Percentiles rank a stretch among this genome's conserved stretches.
Evolutionary conservation across 1,284 basidiomycete genomes (phyloP).

Genomic region (Austroboletus olivaceoglutinosus): DNA sequence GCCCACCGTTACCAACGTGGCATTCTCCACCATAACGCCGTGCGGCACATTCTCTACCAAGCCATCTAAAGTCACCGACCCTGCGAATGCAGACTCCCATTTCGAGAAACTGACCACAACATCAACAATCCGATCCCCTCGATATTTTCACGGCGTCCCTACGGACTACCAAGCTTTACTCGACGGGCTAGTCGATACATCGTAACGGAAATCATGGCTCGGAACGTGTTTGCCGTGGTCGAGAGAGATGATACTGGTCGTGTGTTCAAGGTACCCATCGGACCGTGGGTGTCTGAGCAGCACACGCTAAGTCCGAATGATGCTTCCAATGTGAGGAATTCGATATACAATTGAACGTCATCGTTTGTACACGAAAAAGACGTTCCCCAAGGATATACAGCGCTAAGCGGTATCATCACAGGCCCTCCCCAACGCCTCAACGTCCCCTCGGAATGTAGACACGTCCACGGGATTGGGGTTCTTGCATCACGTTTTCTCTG

Average conservation of each 20-base stretch:
- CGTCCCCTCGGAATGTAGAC: neutral
- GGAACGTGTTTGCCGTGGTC: constrained; percentile 6
- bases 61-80: no score
- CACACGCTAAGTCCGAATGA: neutral
- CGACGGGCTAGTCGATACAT: no score
- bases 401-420: constrained; percentile 8
- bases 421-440: neutral
- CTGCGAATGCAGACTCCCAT: no score
- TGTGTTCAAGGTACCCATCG: constrained; percentile 19
- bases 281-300: neutral
- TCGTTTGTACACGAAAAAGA: constrained; percentile 5
- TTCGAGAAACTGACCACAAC: neutral
- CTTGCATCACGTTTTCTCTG: constrained; percentile 36
- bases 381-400: neutral
- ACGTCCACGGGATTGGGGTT: neutral
- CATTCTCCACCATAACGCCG: constrained; percentile 24
- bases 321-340: constrained; percentile 17
- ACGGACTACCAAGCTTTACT: no score
- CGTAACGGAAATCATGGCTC: neutral
- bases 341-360: neutral
- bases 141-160: no score
- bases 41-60: constrained; percentile 2
- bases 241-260: constrained; percentile 29
- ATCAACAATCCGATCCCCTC: no score
- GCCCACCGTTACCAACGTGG: constrained; percentile 5